Evolutionary conservation across 2,329 filamentous ascomycete species (phyloP), one percentile per base, ranked within the genome.

Genomic region (Exophiala mesophila): DNA sequence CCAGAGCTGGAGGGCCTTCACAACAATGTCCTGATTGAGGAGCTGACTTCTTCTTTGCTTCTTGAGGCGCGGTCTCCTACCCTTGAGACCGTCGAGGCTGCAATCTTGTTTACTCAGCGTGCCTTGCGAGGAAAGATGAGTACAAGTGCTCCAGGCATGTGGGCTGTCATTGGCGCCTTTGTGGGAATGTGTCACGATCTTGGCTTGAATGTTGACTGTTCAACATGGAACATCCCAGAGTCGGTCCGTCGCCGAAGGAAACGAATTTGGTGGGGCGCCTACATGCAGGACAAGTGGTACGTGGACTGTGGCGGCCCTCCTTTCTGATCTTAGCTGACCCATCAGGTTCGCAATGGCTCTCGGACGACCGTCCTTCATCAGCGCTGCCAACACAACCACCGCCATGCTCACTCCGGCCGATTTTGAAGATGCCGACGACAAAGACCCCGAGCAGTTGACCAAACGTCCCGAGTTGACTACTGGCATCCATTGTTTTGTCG

Each of bases 231-330:
- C 18, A 46, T 46, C 13, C 33, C 44, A 8, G 38, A 33, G 24
- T 19, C 34, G 10, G 23, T 17, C 10, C 40, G 41, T 19, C 20
- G 39, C 20, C 33, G 44, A 28, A 18, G 44, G 23, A 46, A 36
- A 26, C 29, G 44, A 8, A 26, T 42, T 24, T 46, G 44, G 44
- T 46, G 44, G 44, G 38, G 31, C 2, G 39, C 34, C 13, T 46
- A 46, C 26, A 41, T 46, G 38, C 39, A 41, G 24, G 44, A 46
- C 28, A 46, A 46, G 34, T 46, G 44, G 44, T 45, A 36, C 5
- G 37, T 4, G 3, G 3, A 36, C 13, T 17, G 8, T 4, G n/a
- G 9, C n/a, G 9, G 32, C 8, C 5, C 24, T 24, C 17, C 10
- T 9, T 18, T 8, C n/a, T 19, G 29, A 17, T 17, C 4, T 31